These are phyloP conservation scores for Musa beccarii DNA, from an alignment of 176 grass and related monocot species.

Conservation along the genomic window DNA sequence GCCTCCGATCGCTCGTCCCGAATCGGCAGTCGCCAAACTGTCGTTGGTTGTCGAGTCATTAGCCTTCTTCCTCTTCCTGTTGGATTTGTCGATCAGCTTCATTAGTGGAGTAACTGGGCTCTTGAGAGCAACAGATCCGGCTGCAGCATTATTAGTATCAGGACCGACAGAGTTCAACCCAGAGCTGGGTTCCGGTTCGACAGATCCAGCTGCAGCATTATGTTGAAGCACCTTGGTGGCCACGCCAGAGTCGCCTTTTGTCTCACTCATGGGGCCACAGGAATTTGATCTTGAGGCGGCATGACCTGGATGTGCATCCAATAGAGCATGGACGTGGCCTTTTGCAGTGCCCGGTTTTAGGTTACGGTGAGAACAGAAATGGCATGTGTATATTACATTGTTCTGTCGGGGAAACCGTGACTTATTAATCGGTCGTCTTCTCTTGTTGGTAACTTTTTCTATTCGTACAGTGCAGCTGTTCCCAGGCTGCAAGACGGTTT, in stretches of 20 bases:
- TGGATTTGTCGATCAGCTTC: conserved; percentile 5
- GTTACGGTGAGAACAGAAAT: conserved; percentile 61
- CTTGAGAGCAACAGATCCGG: conserved; percentile 1
- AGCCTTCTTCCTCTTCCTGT: conserved; percentile 19
- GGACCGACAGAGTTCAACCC: conserved; percentile 23
- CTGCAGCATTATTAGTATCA: conserved; percentile 7
- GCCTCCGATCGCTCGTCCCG: conserved; percentile 13
- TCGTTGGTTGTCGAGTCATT: conserved; percentile 26
- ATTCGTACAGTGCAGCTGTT: conserved; percentile 66
- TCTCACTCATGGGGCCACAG: neutral
- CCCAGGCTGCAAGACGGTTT: conserved; percentile 69
- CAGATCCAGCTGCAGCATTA: conserved; percentile 3
- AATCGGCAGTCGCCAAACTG: conserved; percentile 9
- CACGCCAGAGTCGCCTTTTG: neutral
- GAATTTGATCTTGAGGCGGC: conserved; percentile 10
- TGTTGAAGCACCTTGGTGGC: neutral
- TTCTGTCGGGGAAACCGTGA: conserved; percentile 25
- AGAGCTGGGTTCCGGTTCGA: neutral
- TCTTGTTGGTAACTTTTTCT: conserved; percentile 45
- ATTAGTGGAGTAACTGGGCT: conserved; percentile 15
- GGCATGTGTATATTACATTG: conserved; percentile 45
- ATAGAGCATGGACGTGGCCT: conserved; percentile 39
- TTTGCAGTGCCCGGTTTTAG: conserved; percentile 52
- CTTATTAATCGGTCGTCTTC: conserved; percentile 21
- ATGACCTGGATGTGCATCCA: conserved; percentile 31